phyloP scores from a whole-genome alignment of 2,329 filamentous ascomycete genomes.

The Neofusicoccum cordaticola region DNA sequence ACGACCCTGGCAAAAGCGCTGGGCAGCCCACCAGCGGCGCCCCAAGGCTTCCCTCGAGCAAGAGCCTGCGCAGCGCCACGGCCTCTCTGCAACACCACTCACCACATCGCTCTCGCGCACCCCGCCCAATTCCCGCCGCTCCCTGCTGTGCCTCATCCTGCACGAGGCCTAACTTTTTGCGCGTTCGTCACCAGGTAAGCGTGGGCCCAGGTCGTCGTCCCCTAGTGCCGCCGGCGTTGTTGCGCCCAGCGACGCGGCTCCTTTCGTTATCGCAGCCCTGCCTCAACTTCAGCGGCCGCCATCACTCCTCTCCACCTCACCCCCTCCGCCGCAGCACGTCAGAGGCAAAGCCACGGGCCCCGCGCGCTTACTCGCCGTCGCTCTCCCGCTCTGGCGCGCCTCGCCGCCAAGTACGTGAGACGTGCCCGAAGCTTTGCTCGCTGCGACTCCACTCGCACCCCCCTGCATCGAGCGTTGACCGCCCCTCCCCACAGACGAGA shows the following conservation, averaged over 20 bases:
- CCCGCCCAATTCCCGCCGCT: neutral
- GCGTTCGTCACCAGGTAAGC: neutral
- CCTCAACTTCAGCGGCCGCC: slow-evolving; percentile 5
- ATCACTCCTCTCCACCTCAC: neutral
- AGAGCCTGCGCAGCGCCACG: slow-evolving; percentile 10
- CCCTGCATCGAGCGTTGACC: slow-evolving; percentile 18
- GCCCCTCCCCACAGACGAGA: slow-evolving; percentile 17
- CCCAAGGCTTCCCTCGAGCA: slow-evolving; percentile 5
- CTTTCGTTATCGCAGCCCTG: slow-evolving; percentile 15
- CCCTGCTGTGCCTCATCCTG: neutral
- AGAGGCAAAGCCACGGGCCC: slow-evolving; percentile 14
- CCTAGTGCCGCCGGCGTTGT: slow-evolving; percentile 1
- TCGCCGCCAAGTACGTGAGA: slow-evolving; percentile 13
- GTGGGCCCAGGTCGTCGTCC: neutral
- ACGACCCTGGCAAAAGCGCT: neutral
- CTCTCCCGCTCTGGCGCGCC: slow-evolving; percentile 33
- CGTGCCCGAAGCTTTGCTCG: slow-evolving; percentile 13
- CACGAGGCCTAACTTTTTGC: neutral
- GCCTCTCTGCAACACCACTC: neutral
- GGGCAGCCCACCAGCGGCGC: neutral
- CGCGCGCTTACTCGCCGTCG: slow-evolving; percentile 37
- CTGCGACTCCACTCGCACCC: slow-evolving; percentile 15
- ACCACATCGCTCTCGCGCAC: neutral
- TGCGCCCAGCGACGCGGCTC: slow-evolving; percentile 14
- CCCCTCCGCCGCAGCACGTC: slow-evolving; percentile 7